Conservation (phyloP, 140 eudicot species). For the Erigeron philadelphicus region DNA sequence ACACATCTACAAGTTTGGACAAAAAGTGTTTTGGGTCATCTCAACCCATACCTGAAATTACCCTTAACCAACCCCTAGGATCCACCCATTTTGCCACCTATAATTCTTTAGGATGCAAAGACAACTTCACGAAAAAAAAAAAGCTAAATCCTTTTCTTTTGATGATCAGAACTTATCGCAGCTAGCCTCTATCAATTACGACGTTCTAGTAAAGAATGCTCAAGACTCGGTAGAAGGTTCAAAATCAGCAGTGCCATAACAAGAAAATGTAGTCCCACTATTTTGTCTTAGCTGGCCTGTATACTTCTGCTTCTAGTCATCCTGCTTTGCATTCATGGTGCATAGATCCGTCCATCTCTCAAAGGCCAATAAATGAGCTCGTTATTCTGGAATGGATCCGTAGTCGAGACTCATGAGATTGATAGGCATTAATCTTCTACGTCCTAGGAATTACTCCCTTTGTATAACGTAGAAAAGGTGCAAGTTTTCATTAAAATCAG, state of each 20-base stretch:
- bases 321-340: background rate
- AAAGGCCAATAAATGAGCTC: background rate
- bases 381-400: constrained; percentile 3
- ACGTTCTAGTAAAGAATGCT: constrained; percentile 62
- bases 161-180: constrained; percentile 77
- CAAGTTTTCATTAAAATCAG: constrained; percentile 9
- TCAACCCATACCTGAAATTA: background rate
- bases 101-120: background rate
- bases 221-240: constrained; percentile 55
- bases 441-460: constrained; percentile 10
- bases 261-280: background rate
- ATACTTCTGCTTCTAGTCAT: constrained; percentile 16
- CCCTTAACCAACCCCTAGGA: background rate
- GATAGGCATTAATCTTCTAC: constrained; percentile 18
- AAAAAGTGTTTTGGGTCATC: background rate
- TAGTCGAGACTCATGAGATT: constrained; percentile 13
- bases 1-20: too few species aligned
- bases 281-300: background rate
- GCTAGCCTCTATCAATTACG: constrained; percentile 89
- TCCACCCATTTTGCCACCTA: constrained; percentile 1
- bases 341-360: constrained; percentile 11
- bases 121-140: background rate
- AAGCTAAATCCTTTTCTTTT: constrained; percentile 5
- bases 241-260: constrained; percentile 38
- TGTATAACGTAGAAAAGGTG: constrained; percentile 18